Base-by-base conservation (phyloP, 2,329 filamentous ascomycete species). In the Blumeria hordei region DNA sequence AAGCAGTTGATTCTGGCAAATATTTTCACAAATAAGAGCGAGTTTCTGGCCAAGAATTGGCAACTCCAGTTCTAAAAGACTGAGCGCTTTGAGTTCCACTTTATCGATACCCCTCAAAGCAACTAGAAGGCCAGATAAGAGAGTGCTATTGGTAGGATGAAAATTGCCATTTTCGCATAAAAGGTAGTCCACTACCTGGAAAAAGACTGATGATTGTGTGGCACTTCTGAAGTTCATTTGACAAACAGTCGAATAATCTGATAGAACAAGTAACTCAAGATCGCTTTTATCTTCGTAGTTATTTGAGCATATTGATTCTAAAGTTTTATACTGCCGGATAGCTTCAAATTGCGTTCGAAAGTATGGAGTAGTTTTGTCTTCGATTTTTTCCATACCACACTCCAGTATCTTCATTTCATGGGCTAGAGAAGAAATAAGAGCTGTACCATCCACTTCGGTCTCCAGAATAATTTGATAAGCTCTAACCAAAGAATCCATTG, bases 51-150 rank as follows among this genome's bases (percentile, higher is more conserved):
- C 77, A 57, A 85, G 68, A 3, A 75, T 69, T 8, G 78, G 77
- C 53, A 85, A 67, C 62, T 87, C 83, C 1, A 71, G 69, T 64
- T 84, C 79, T 0, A 87, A 69, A 16, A 82, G 70, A 47, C 75
- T 71, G 51, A 87, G 68, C 44, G 78, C 76, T 49, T 73, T 73
- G 41, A 87, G 68, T 49, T 70, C 74, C 0, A 80, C 76, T 28
- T 72, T 69, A 11, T 68, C 67, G 16, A 80, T 65, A 1, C 65
- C 67, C 53, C 73, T 69, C 50, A 83, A 66, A 59, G 74, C 79
- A 12, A 70, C 68, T 60, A 85, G 68, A 3, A 85, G 62, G 0
- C 73, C 72, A 21, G 70, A 62, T 6, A 75, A 72, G 16, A 79
- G 60, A 3, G 66, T 68, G 35, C 71, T 71, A 11, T 67, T 69